Conservation (phyloP, 768 basidiomycete genomes). For the Rossbeevera mucosa region DNA sequence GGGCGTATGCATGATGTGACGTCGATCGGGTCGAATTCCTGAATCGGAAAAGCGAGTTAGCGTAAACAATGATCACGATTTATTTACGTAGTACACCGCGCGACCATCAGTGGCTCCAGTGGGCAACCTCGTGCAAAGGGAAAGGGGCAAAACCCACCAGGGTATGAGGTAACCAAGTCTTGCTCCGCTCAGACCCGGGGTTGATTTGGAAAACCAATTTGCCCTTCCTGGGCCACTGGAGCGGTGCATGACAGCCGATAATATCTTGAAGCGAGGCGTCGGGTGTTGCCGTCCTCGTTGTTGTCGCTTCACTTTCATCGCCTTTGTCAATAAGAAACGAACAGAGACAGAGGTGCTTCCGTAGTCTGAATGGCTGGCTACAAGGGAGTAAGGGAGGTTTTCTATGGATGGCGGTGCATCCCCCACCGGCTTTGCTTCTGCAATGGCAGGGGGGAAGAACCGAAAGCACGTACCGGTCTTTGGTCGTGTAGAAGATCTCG, state of each 20-base stretch:
- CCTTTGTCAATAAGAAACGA: constrained; percentile 11
- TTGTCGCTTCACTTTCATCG: background rate
- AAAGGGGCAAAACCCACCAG: constrained; percentile 34
- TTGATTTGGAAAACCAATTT: constrained; percentile 45
- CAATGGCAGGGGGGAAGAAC: background rate
- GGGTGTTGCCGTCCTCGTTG: background rate
- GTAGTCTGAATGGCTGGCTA: constrained; percentile 12
- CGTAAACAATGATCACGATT: background rate
- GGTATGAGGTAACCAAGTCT: constrained; percentile 41
- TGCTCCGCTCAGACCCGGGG: constrained; percentile 28
- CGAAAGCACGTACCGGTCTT: constrained; percentile 13
- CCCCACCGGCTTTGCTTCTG: background rate
- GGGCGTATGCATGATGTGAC: constrained; percentile 38
- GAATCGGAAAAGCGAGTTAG: background rate
- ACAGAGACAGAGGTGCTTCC: constrained; percentile 19
- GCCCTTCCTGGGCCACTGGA: constrained; percentile 43
- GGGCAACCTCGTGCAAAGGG: too few relatives aligned
- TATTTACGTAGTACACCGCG: too few relatives aligned
- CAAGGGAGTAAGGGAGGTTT: background rate
- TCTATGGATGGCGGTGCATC: background rate
- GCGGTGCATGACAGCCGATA: constrained; percentile 14
- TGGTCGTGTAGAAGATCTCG: constrained; percentile 18
- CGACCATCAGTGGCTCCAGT: too few relatives aligned
- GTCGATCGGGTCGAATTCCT: constrained; percentile 35
- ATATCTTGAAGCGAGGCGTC: background rate